phyloP scores from a whole-genome alignment of 2,329 filamentous ascomycete genomes.

The Pseudogymnoascus sp. region DNA sequence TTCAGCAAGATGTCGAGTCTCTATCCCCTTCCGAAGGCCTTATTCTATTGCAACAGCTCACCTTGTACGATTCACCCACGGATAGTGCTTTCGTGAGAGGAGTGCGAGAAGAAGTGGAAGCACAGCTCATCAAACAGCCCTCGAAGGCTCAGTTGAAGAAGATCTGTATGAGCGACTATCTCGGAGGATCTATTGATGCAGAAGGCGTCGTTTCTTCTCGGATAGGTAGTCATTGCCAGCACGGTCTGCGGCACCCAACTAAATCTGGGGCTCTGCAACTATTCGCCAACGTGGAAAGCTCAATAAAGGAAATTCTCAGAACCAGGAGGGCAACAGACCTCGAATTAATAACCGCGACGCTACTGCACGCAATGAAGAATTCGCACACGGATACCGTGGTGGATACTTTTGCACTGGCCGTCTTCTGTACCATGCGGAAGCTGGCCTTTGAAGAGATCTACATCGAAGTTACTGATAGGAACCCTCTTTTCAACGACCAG shows the following conservation, averaged over 20 bases:
- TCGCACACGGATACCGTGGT: slow-evolving; percentile 37
- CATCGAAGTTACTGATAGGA: slow-evolving; percentile 54
- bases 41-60: slow-evolving; percentile 30
- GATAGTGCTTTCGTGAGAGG: too few species aligned
- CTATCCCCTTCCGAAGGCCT: slow-evolving; percentile 36
- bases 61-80: neutral
- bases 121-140: slow-evolving; percentile 32
- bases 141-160: slow-evolving; percentile 34
- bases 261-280: slow-evolving; percentile 28
- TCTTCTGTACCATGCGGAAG: slow-evolving; percentile 50
- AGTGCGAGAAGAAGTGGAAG: slow-evolving; percentile 15
- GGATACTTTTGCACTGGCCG: slow-evolving; percentile 49
- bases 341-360: slow-evolving; percentile 23
- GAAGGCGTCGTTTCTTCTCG: slow-evolving; percentile 33
- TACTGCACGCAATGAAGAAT: slow-evolving; percentile 25
- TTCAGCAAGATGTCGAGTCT: slow-evolving; percentile 35
- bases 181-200: slow-evolving; percentile 32
- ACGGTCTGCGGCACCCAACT: slow-evolving; percentile 32
- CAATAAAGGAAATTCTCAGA: slow-evolving; percentile 18
- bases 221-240: slow-evolving; percentile 35
- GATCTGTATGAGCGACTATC: slow-evolving; percentile 33
- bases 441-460: slow-evolving; percentile 55
- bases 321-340: slow-evolving; percentile 18
- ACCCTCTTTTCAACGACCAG: slow-evolving; percentile 52
- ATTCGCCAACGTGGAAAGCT: slow-evolving; percentile 32